These are phyloP conservation scores for Samsoniella hepiali DNA, from an alignment of 2,329 filamentous ascomycete genomes.

Conservation along the genomic window DNA sequence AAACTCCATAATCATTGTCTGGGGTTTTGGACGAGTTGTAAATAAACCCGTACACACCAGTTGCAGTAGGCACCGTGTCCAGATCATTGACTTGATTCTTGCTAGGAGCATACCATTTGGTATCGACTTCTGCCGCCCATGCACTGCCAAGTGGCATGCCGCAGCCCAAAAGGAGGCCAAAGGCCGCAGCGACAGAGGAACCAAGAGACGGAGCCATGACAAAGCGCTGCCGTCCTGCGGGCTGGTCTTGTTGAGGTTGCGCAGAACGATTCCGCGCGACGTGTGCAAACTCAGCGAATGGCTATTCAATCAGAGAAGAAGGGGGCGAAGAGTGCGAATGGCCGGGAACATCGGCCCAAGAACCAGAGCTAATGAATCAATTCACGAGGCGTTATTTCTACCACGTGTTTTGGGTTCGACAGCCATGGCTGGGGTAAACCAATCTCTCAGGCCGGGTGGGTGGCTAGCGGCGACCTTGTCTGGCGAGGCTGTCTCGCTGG, in stretches of 20 bases:
- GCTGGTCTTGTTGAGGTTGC: neutral
- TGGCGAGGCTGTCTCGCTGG: neutral
- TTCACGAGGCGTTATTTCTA: neutral
- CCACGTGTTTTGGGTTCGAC: neutral
- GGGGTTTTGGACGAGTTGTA: constrained; percentile 65
- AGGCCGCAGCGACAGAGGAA: constrained; percentile 11
- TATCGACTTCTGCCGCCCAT: constrained; percentile 31
- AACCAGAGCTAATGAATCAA: neutral
- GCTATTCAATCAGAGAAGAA: neutral
- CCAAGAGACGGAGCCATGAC: constrained; percentile 4
- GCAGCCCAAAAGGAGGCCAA: constrained; percentile 11
- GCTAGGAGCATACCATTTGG: constrained; percentile 57
- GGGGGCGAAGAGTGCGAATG: neutral
- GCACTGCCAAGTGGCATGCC: constrained; percentile 14
- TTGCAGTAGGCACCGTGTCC: constrained; percentile 50
- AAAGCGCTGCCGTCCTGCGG: no score
- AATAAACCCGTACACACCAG: constrained; percentile 69
- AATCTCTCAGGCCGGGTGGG: neutral
- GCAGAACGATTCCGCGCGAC: neutral
- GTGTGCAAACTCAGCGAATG: neutral
- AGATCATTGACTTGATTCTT: constrained; percentile 60
- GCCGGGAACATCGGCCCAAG: no score
- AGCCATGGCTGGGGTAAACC: neutral
- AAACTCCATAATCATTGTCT: constrained; percentile 55
- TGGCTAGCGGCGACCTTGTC: neutral